phyloP scores from a whole-genome alignment of 2,329 filamentous ascomycete genomes.

The Aureobasidium sp. region DNA sequence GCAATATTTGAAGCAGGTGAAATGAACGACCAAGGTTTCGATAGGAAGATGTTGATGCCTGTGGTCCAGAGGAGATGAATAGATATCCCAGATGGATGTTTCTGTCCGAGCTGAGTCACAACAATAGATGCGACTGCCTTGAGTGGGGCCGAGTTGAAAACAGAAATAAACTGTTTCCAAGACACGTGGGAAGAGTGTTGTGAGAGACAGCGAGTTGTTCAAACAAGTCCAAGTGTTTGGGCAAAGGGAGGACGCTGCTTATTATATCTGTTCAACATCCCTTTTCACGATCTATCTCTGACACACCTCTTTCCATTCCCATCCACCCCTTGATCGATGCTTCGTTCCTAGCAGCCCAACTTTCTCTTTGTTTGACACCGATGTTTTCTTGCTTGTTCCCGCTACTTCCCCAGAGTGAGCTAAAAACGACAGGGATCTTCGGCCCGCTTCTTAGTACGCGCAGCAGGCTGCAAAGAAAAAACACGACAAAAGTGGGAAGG shows the following conservation, averaged over 20 bases:
- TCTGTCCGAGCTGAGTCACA: neutral
- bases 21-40: neutral
- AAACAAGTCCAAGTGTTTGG: neutral
- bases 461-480: slow-evolving; percentile 1
- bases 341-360: neutral
- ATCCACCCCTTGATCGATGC: slow-evolving; percentile 12
- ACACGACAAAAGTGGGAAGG: neutral
- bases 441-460: slow-evolving; percentile 12
- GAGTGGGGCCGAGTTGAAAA: neutral
- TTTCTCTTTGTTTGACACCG: slow-evolving; percentile 7
- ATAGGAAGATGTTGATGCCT: neutral
- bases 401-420: slow-evolving; percentile 14
- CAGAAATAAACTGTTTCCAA: neutral
- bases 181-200: neutral
- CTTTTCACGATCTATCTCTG: neutral
- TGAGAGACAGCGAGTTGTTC: neutral
- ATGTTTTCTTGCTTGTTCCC: slow-evolving; percentile 13
- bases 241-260: neutral
- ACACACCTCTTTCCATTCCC: slow-evolving; percentile 10
- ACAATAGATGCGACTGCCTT: neutral
- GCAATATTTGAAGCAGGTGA: neutral
- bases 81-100: neutral
- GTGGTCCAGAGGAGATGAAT: neutral
- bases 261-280: neutral
- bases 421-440: slow-evolving; percentile 10